These are phyloP conservation scores for Liriodendron chinense DNA, from an alignment of 164 flowering plant species.

Conservation along the genomic window DNA sequence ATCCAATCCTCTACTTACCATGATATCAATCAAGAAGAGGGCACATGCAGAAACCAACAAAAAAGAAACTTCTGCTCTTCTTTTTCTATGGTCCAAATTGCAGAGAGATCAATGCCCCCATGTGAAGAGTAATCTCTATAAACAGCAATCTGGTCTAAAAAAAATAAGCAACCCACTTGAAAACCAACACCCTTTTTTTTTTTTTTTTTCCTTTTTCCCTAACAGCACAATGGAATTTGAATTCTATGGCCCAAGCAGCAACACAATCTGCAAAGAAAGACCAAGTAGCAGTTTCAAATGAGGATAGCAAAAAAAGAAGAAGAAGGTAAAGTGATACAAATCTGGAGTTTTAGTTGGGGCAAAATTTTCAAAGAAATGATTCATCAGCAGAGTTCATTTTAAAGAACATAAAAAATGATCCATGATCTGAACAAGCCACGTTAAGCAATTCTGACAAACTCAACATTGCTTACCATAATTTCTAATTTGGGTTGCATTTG, in stretches of 20 bases:
- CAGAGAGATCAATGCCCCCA: slow-evolving; percentile 11
- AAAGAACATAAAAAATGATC: no score
- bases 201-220: neutral
- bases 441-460: no score
- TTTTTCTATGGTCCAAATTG: slow-evolving; percentile 4
- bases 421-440: no score
- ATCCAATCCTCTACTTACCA: slow-evolving; percentile 14
- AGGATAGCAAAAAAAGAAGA: neutral
- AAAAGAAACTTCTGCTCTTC: slow-evolving; percentile 25
- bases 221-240: slow-evolving; percentile 7
- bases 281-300: neutral
- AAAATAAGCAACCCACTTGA: slow-evolving; percentile 4
- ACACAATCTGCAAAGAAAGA: slow-evolving; percentile 21
- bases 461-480: no score
- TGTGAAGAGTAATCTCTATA: neutral
- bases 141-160: neutral
- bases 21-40: slow-evolving; percentile 5
- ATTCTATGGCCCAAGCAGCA: slow-evolving; percentile 3
- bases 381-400: neutral
- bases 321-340: neutral
- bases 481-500: no score
- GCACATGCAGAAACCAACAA: slow-evolving; percentile 24
- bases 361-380: neutral
- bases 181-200: neutral
- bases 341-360: neutral